Percentiles rank a stretch among this genome's conserved stretches.
Conservation (phyloP, 1,139 yeast genomes). For the Eremothecium cymbalariae region DNA sequence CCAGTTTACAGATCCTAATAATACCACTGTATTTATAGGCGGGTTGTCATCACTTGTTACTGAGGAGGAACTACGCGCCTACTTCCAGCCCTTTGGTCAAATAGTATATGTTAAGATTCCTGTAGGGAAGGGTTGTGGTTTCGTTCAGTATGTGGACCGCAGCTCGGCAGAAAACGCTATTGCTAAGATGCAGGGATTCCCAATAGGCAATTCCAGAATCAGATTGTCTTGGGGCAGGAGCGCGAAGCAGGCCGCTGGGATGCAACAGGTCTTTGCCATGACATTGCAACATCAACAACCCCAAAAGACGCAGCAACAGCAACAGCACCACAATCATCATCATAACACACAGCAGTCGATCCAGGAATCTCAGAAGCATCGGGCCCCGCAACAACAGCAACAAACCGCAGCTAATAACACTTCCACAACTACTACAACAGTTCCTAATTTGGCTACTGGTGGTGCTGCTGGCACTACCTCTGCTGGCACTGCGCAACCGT, state of each 20-base stretch:
- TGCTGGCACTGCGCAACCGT: neutral
- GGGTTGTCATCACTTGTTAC: conserved; percentile 70
- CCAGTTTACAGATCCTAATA: conserved; percentile 66
- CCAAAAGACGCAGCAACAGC: conserved; percentile 23
- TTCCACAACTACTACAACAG: conserved; percentile 6
- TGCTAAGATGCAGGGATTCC: conserved; percentile 85
- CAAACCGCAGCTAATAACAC: conserved; percentile 3
- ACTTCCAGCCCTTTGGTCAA: conserved; percentile 78
- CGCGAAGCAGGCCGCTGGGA: conserved; percentile 19
- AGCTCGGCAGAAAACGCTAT: conserved; percentile 87
- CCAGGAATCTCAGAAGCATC: no score
- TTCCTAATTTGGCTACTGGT: conserved; percentile 6
- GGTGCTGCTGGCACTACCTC: conserved; percentile 5
- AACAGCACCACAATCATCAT: conserved; percentile 15
- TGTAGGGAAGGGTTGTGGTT: conserved; percentile 89
- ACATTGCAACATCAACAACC: conserved; percentile 14
- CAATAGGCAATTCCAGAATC: conserved; percentile 77
- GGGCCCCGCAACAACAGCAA: neutral
- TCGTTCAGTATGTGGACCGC: conserved; percentile 71
- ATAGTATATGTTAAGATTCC: conserved; percentile 84
- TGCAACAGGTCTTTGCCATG: conserved; percentile 15
- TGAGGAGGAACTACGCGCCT: conserved; percentile 64
- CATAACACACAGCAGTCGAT: conserved; percentile 11
- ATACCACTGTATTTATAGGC: conserved; percentile 92
- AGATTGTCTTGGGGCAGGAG: conserved; percentile 83